These are phyloP conservation scores for Puya raimondii DNA, from an alignment of 176 grass and related monocot species.

Conservation along the genomic window DNA sequence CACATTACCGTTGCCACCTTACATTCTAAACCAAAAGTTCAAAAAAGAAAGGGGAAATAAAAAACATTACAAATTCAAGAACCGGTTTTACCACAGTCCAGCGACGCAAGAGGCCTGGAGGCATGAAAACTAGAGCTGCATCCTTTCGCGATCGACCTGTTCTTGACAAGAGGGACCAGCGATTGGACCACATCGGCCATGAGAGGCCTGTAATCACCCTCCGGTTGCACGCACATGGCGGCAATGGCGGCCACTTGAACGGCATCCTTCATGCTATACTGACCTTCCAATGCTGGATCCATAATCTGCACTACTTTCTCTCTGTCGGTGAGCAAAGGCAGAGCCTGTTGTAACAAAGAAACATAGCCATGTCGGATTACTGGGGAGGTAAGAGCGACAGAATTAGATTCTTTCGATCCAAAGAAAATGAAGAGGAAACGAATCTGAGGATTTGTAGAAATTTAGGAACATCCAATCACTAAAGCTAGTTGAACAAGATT, in stretches of 20 bases:
- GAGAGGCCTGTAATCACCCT: constrained; percentile 92
- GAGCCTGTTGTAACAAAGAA: constrained; percentile 41
- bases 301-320: constrained; percentile 81
- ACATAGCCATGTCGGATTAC: constrained; percentile 14
- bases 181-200: constrained; percentile 99
- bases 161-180: constrained; percentile 83
- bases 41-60: background rate
- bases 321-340: constrained; percentile 79
- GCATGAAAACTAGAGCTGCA: constrained; percentile 36
- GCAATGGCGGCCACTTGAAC: constrained; percentile 97
- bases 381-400: background rate
- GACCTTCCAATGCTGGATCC: constrained; percentile 94
- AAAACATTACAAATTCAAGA: background rate
- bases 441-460: too few species aligned
- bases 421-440: too few species aligned
- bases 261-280: constrained; percentile 94
- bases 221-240: constrained; percentile 93
- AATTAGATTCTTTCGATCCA: too few species aligned
- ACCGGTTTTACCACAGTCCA: background rate
- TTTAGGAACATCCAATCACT: background rate
- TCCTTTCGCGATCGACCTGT: constrained; percentile 31
- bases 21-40: background rate
- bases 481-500: background rate
- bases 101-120: constrained; percentile 10
- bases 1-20: background rate